Conservation (phyloP, 1,284 basidiomycete species). For the Lignosus rhinocerotis region DNA sequence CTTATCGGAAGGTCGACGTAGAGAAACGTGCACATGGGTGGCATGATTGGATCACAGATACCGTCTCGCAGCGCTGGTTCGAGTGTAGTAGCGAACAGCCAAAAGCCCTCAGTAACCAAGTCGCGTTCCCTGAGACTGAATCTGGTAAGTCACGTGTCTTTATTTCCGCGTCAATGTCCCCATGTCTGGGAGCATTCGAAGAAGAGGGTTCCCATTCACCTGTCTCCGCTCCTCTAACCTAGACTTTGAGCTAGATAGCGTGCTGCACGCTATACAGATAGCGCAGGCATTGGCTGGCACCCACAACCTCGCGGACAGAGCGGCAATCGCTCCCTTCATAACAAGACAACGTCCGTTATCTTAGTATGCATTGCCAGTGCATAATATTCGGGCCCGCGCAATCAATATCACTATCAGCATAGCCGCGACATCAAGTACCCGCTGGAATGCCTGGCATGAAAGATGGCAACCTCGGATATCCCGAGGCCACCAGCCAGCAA, state of each 20-base stretch:
- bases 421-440: not conserved
- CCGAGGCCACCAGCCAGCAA: not conserved
- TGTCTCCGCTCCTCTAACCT: not conserved
- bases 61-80: slow-evolving; percentile 10
- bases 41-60: slow-evolving; percentile 29
- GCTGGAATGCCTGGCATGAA: not conserved
- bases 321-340: not conserved
- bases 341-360: not conserved
- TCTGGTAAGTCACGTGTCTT: slow-evolving; percentile 20
- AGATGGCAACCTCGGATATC: not conserved
- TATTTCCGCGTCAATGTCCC: slow-evolving; percentile 12
- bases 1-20: slow-evolving; percentile 22
- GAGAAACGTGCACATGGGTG: slow-evolving; percentile 28
- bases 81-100: slow-evolving; percentile 34
- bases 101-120: slow-evolving; percentile 36
- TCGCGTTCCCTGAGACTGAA: not conserved
- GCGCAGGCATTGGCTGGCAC: not conserved
- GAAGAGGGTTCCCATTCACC: not conserved
- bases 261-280: not conserved
- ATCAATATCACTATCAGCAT: not conserved
- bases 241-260: not conserved
- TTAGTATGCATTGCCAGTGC: not conserved
- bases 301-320: not conserved
- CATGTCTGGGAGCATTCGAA: not conserved
- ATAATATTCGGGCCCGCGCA: not conserved